Conservation (phyloP, 441 rosid species). For the Erysimum cheiri region DNA sequence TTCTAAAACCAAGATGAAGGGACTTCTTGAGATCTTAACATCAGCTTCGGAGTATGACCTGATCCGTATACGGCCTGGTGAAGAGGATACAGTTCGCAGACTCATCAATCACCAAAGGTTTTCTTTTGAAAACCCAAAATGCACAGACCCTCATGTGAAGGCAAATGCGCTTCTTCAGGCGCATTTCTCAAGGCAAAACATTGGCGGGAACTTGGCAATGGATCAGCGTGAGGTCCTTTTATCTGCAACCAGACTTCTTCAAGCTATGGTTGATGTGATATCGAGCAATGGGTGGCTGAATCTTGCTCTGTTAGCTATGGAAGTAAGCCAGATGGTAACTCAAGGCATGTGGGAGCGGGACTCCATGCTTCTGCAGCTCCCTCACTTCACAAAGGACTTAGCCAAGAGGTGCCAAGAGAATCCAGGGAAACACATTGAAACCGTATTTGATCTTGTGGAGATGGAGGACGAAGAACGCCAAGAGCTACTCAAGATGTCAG, state of each 20-base stretch:
- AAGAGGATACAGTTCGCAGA: conserved; percentile 80
- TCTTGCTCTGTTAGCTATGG: conserved; percentile 96
- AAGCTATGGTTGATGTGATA: conserved; percentile 91
- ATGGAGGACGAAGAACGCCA: conserved; percentile 90
- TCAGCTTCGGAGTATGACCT: conserved; percentile 94
- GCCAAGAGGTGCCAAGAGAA: conserved; percentile 91
- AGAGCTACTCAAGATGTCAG: conserved; percentile 78
- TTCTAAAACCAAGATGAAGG: conserved; percentile 90
- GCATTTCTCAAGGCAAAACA: conserved; percentile 82
- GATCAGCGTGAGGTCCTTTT: conserved; percentile 90
- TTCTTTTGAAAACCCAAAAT: conserved; percentile 80
- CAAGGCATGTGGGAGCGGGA: conserved; percentile 99
- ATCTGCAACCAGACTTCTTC: conserved; percentile 78
- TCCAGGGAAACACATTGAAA: conserved; percentile 79
- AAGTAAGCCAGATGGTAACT: conserved; percentile 95
- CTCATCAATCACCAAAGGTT: conserved; percentile 93
- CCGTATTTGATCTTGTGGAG: conserved; percentile 88
- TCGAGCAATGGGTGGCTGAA: conserved; percentile 92
- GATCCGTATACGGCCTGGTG: conserved; percentile 83
- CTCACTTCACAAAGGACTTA: conserved; percentile 81
- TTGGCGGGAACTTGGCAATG: conserved; percentile 71
- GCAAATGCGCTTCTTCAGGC: conserved; percentile 93
- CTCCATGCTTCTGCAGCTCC: conserved; percentile 94
- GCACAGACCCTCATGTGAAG: conserved; percentile 85
- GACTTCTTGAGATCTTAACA: conserved; percentile 83